A percentile compares a stretch with the other conserved stretches of the same genome.
phyloP scores from a whole-genome alignment of 352 stramenopile genomes.

The Pelagophyceae sp. region DNA sequence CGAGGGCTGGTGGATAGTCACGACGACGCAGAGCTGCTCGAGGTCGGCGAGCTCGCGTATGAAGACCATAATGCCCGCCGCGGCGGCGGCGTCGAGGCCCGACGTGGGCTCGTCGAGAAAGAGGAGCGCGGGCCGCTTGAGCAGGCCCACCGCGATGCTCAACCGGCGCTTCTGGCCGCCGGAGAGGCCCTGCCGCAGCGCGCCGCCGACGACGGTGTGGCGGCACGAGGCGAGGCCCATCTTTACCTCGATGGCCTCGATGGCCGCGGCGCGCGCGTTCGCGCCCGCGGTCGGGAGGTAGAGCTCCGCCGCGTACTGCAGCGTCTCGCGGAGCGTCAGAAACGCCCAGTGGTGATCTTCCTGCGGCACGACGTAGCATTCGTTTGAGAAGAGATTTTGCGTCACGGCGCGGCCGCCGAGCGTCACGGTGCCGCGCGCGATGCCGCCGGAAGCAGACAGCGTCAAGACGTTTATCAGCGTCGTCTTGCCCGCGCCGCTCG shows the following conservation, averaged over 20 bases:
- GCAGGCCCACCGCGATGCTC: conserved; percentile 61
- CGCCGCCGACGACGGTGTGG: conserved; percentile 57
- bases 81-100: conserved; percentile 13
- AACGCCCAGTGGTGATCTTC: conserved; percentile 54
- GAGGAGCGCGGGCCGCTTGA: conserved; percentile 34
- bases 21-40: conserved; percentile 21
- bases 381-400: not conserved
- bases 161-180: conserved; percentile 65
- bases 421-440: not conserved
- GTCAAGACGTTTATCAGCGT: conserved; percentile 47
- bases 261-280: conserved; percentile 32
- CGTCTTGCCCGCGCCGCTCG: conserved; percentile 45
- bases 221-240: conserved; percentile 35
- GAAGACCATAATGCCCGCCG: conserved; percentile 8
- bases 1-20: conserved; percentile 39
- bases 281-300: conserved; percentile 22
- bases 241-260: conserved; percentile 39
- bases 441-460: not conserved
- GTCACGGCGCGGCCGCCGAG: conserved; percentile 13
- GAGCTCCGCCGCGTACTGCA: conserved; percentile 53
- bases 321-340: conserved; percentile 57
- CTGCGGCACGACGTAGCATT: conserved; percentile 42
- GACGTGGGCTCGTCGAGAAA: no score
- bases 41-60: conserved; percentile 5
- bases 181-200: conserved; percentile 69